Base-by-base conservation (phyloP, 2,329 filamentous ascomycete genomes). In the Fusarium buharicum region DNA sequence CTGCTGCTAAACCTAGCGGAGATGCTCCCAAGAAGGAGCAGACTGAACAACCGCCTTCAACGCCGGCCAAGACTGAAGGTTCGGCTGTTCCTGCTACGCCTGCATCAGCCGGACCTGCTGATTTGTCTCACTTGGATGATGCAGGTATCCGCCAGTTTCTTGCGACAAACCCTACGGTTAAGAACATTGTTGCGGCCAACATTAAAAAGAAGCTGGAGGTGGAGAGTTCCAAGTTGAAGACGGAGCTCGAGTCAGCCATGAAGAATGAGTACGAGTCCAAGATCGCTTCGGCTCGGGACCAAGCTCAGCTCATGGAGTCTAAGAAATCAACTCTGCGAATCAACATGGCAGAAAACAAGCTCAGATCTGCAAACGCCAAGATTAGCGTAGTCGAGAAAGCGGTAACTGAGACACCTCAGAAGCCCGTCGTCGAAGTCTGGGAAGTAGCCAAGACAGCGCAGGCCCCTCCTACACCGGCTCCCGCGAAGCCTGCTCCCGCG, bases 371-470 rank as follows among this genome's bases (percentile, higher is more conserved):
- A 0, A 82, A 82, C 46, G 90, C 89, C 5, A 96, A 95, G 78
- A 78, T 96, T 28, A 84, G 85, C 2, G 86, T 95, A 1, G 90
- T 98, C 4, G 85, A 93, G 70, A 90, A 87, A 41, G 93, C 94
- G 12, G 92, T 90, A 0, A 84, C 83, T n/a, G 90, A 96, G 43
- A 97, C 93, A 1, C 94, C 94, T 0, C 83, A 94, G 69, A 88
- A 87, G 72, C 86, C 93, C 1, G 92, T 98, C 4, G 85, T 81
- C 10, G 93, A 97, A 75, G 93, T 97, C 1, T 97, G 92, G 91
- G 87, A 90, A 62, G 79, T 91, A 50, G 93, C 90, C 0, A 93
- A 94, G 76, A 81, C 49, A 17, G 71, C 76, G 18, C 73, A 74
- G 36, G 66, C 74, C 14, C 66, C 71, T 5, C 61, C 70, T 16